Base-by-base conservation (phyloP, 805 yeast genomes). In the Ogataea philodendri region DNA sequence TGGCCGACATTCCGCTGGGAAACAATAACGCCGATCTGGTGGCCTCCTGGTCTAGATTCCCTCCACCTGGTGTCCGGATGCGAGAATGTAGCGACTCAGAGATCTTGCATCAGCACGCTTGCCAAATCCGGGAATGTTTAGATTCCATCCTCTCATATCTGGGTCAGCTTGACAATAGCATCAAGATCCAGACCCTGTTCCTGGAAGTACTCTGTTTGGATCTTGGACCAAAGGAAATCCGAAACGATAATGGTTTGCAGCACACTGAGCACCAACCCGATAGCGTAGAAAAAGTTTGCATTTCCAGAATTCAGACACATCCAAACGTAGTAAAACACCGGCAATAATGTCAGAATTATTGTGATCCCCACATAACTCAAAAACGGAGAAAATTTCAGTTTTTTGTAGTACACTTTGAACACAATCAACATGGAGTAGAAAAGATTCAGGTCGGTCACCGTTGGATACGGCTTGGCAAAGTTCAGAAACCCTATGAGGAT, bases 281-380 rank as follows among this genome's bases (percentile, higher is more conserved):
- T 84, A 23, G 97, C 96, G 65, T 90, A 93, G 65, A 88, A 93
- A 66, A 93, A 93, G 61, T 93, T 93, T 34, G 96, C 81, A 63
- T 93, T 93, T 17, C 98, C 99, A 20, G 93, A 86, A 9, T 96
- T 96, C 39, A 86, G 69, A 40, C 81, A 83, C 48, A 90, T 85
- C 99, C 99, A 93, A 41, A 93, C 73, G 59, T 87, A 87, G 64
- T 88, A 88, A 57, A 90, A 93, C 7, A 86, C 78, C 2, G 97
- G 97, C 5, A 93, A 77, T 30, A 93, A 68, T 2, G 84, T 66
- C 15, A 84, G 37, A 1, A 61, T 51, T 7, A 61, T 54, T 21
- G 45, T 36, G 20, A 59, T 44, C 1, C 55, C 45, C 14, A 56
- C 27, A 15, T 51, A 48, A 26, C 54, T 50, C 9, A 61, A 45